A percentile compares a stretch with the other conserved stretches of the same genome.
Evolutionary conservation across 108 stramenopile species (phyloP).

Genomic region (Chaetoceros tenuissimus): DNA sequence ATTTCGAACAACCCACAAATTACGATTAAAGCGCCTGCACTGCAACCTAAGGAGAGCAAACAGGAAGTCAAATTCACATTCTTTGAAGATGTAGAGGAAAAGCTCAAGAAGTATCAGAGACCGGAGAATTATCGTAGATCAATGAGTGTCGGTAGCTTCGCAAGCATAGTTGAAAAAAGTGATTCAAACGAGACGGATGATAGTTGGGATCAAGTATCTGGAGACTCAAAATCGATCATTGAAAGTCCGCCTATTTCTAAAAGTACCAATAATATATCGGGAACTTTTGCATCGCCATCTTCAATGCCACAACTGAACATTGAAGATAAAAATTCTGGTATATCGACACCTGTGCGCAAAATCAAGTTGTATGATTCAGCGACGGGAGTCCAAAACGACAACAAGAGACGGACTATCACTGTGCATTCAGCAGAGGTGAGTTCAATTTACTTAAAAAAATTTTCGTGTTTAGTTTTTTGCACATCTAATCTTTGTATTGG

Average conservation of each 20-base stretch:
- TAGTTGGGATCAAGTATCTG: too few species aligned
- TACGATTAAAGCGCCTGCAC: background rate
- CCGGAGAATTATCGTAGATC: conserved; percentile 11
- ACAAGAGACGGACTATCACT: conserved; percentile 9
- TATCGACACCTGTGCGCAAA: background rate
- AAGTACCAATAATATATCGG: too few species aligned
- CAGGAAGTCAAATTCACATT: conserved; percentile 1
- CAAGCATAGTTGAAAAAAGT: conserved; percentile 32
- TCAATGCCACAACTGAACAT: too few species aligned
- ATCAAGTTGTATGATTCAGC: conserved; percentile 1
- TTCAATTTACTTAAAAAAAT: background rate
- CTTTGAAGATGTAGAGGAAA: conserved; percentile 13
- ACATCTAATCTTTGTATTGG: background rate
- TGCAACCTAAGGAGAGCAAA: background rate
- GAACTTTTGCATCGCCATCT: too few species aligned
- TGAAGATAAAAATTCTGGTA: conserved; percentile 13
- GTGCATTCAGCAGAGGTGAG: conserved; percentile 12
- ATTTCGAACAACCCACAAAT: conserved; percentile 16
- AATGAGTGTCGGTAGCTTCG: conserved; percentile 29
- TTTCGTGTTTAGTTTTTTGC: background rate
- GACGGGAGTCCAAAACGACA: background rate
- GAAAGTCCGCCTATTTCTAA: too few species aligned
- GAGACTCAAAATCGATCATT: too few species aligned
- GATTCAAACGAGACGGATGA: conserved; percentile 16
- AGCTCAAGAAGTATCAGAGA: conserved; percentile 18